phyloP scores from a whole-genome alignment of 129 eudicot species.

The Apium graveolens region DNA sequence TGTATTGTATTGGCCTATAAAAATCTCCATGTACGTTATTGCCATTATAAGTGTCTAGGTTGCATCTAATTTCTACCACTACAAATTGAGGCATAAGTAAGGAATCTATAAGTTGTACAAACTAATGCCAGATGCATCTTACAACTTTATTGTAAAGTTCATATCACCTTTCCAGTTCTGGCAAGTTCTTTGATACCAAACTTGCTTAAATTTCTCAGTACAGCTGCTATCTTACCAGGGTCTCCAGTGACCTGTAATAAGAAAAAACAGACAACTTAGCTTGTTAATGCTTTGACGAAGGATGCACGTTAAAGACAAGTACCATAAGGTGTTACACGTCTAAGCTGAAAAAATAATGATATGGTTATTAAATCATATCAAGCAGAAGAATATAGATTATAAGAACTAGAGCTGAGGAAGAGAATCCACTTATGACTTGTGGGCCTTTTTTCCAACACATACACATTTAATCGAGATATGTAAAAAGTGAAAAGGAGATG shows the following conservation, averaged over 20 bases:
- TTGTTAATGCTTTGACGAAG: background rate
- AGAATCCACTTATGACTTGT: background rate
- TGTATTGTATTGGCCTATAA: background rate
- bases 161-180: conserved; percentile 86
- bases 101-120: no score
- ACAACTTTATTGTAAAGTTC: background rate
- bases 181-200: conserved; percentile 85
- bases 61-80: background rate
- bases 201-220: conserved; percentile 64
- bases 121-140: background rate
- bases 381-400: background rate
- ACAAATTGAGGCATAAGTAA: background rate
- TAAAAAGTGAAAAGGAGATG: background rate
- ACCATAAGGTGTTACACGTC: background rate
- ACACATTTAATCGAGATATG: background rate
- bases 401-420: background rate
- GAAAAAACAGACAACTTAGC: conserved; percentile 9
- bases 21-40: background rate
- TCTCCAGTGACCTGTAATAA: conserved; percentile 87
- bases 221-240: conserved; percentile 90
- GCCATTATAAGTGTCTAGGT: background rate
- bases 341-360: background rate
- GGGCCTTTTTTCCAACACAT: background rate
- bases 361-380: background rate
- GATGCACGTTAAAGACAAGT: background rate